Evolutionary conservation across 2,329 filamentous ascomycete species (phyloP), one percentile per base, ranked within the genome.

Genomic region (Penicillium sp.): DNA sequence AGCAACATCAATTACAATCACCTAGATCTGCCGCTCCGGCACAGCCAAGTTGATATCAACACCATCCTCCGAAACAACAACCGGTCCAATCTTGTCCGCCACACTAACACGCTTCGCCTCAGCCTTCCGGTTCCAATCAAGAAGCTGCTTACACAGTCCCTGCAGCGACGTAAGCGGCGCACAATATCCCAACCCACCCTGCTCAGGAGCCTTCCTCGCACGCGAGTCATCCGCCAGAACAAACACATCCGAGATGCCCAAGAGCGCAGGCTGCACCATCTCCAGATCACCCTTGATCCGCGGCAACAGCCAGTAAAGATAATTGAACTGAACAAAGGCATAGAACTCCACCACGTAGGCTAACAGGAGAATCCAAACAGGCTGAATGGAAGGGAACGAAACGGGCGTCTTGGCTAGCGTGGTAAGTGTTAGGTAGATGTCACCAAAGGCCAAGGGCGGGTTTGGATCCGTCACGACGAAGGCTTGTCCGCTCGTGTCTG

Each of bases 401-500:
- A 56, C 39, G 9, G 60, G 61, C 1, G 56, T 58, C 35, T 52
- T 54, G 37, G 57, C 43, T 10, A 62, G 47, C 1, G 53, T 60
- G n/a, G 22, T 35, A 6, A 63, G 45, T 5, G 58, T 31, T 10
- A 47, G 54, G 36, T 63, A 62, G 30, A 65, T 9, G 35, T 65
- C 60, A 8, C 37, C 35, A 39, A 61, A 64, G 8, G 51, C 36
- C 18, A 60, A 40, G 20, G 73, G 65, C 3, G 69, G 66, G 17
- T 71, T 73, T 1, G 60, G 62, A 32, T 78, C 75, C 2, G 71
- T 74, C 14, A 79, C 65, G 26, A 67, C 53, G 50, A 73, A 77
- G 10, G 73, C 65, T 23, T 70, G 63, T 17, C 72, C 74, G 29
- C 62, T 60, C 11, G 58, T 57, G 29, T 65, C 45, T 30, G 65